Evolutionary conservation across 139 green algal genomes (phyloP), one percentile per base, ranked within the genome.

Genomic region (Desmodesmus armatus): DNA sequence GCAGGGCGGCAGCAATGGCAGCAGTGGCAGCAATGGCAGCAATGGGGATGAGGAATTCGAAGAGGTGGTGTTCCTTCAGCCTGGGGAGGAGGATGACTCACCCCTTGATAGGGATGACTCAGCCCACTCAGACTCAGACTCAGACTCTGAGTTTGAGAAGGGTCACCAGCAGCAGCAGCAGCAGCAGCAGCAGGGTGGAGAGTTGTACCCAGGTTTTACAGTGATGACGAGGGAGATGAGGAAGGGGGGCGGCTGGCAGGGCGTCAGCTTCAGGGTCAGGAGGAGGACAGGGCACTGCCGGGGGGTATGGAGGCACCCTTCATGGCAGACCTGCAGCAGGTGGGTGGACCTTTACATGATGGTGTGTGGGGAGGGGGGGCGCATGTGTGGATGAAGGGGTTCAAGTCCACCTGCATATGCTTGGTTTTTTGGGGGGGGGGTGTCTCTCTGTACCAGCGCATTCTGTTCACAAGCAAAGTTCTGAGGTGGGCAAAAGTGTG

Each of bases 31-130:
- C 40, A 58, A 2, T 13, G 13, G 17, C 47, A 23, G 47, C 47
- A 58, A 15, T 58, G 13, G 47, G 47, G 40, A 78, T 35, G 70
- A 58, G 7, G 40, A 62, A 41, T 60, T 78, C 49, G 67, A 75
- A 5, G 67, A 75, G 67, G 67, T 51, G 35, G 67, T 75, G 67
- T 75, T 75, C 29, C 47, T 23, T 13, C 47, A 15, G 47, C 47
- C 47, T n/a, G n/a, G n/a, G n/a, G n/a, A n/a, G n/a, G n/a, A n/a
- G n/a, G n/a, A n/a, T n/a, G n/a, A n/a, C n/a, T n/a, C n/a, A n/a
- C n/a, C n/a, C n/a, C n/a, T n/a, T n/a, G n/a, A n/a, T n/a, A n/a
- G n/a, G n/a, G n/a, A n/a, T n/a, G n/a, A n/a, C n/a, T n/a, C n/a
- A n/a, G n/a, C n/a, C n/a, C n/a, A n/a, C n/a, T n/a, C n/a, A n/a